phyloP scores from a whole-genome alignment of 1,284 basidiomycete species.

The Xerocomus cyaneibrunnescens region DNA sequence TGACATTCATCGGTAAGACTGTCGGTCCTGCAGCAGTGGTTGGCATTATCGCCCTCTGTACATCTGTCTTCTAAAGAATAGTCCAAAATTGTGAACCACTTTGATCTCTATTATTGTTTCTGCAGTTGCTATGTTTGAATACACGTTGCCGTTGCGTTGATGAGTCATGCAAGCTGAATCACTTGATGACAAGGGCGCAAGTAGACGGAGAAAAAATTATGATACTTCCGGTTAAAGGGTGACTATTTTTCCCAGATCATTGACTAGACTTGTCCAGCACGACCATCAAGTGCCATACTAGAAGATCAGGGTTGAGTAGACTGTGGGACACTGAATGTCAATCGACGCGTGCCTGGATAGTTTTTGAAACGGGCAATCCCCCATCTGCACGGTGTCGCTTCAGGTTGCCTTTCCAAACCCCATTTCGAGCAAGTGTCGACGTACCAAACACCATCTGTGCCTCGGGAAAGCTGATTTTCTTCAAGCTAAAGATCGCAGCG shows the following conservation, averaged over 20 bases:
- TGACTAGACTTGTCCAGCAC: background rate
- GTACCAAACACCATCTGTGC: conserved; percentile 17
- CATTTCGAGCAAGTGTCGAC: background rate
- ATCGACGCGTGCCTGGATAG: conserved; percentile 17
- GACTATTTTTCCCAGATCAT: too few relatives aligned
- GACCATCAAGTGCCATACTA: conserved; percentile 25
- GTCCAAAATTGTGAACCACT: background rate
- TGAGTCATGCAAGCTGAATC: background rate
- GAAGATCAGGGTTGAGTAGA: background rate
- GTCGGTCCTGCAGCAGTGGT: conserved; percentile 11
- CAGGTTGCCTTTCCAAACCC: background rate
- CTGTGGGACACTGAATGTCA: too few relatives aligned
- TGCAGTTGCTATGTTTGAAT: background rate
- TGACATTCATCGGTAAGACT: background rate
- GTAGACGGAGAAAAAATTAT: background rate
- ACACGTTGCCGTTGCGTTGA: background rate
- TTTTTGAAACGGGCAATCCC: conserved; percentile 20
- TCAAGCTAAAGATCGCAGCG: conserved; percentile 20
- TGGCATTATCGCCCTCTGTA: conserved; percentile 2
- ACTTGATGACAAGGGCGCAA: background rate
- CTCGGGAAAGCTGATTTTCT: conserved; percentile 12
- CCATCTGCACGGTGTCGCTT: conserved; percentile 11
- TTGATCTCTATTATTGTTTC: too few relatives aligned
- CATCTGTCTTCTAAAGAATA: background rate
- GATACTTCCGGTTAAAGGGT: background rate